Percentiles rank a stretch among this genome's conserved stretches.
Evolutionary conservation across 805 yeast genomes (phyloP).

Genomic region (Candida mattraensis): DNA sequence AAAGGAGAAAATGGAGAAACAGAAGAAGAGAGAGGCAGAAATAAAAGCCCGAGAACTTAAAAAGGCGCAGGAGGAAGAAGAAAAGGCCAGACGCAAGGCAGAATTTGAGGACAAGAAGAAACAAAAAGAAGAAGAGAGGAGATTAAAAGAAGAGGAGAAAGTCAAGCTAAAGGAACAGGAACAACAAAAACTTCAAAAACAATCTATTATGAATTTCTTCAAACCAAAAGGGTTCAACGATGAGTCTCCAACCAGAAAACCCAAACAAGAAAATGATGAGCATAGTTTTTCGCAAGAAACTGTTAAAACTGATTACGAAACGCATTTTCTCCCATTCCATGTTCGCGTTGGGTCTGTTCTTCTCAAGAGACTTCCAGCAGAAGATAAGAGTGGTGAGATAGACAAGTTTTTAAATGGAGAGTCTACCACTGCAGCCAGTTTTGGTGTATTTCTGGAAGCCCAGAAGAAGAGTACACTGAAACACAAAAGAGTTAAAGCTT

Average conservation of each 20-base stretch:
- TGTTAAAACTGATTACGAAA: conserved; percentile 18
- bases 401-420: conserved; percentile 20
- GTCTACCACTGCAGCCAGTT: conserved; percentile 6
- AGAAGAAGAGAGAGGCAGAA: conserved; percentile 34
- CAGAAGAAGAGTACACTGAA: neutral
- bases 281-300: conserved; percentile 1
- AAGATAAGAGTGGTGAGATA: conserved; percentile 7
- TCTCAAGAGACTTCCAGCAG: conserved; percentile 2
- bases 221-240: conserved; percentile 17
- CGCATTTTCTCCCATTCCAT: conserved; percentile 32
- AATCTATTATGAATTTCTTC: conserved; percentile 36
- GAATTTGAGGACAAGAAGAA: conserved; percentile 21
- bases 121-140: conserved; percentile 18
- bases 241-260: conserved; percentile 5
- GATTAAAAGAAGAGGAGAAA: conserved; percentile 21
- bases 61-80: conserved; percentile 30
- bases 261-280: neutral
- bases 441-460: conserved; percentile 12
- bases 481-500: conserved; percentile 23
- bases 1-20: conserved; percentile 30
- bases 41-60: conserved; percentile 34
- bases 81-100: conserved; percentile 24
- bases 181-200: conserved; percentile 26
- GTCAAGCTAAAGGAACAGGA: conserved; percentile 22
- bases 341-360: conserved; percentile 26